phyloP scores from a whole-genome alignment of 1,284 basidiomycete species.

The Heterobasidion irregulare region DNA sequence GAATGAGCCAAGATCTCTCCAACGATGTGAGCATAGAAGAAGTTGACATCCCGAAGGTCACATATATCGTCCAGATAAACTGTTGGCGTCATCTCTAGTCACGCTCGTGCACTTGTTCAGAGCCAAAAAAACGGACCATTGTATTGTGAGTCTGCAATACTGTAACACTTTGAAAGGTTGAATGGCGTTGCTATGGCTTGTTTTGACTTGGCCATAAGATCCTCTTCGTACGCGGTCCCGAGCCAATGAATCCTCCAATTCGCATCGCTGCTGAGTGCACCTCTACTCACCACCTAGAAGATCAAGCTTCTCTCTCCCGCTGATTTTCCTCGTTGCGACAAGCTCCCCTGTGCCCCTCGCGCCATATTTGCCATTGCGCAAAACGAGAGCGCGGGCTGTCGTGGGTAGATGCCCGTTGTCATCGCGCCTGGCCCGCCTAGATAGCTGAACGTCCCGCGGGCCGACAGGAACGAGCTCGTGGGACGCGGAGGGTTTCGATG shows the following conservation, averaged over 20 bases:
- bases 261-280: background rate
- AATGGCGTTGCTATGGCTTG: conserved; percentile 55
- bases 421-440: conserved; percentile 27
- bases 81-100: conserved; percentile 27
- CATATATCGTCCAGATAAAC: conserved; percentile 50
- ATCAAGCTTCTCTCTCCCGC: conserved; percentile 70
- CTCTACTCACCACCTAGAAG: conserved; percentile 55
- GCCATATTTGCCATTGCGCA: conserved; percentile 68
- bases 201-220: conserved; percentile 47
- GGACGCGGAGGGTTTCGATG: conserved; percentile 19
- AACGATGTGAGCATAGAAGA: conserved; percentile 47
- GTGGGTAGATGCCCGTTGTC: conserved; percentile 46
- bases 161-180: conserved; percentile 50
- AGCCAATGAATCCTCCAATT: conserved; percentile 8
- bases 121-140: conserved; percentile 36
- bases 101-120: background rate
- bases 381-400: conserved; percentile 59
- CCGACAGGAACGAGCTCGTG: conserved; percentile 47
- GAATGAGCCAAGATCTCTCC: conserved; percentile 45
- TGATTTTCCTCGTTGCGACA: conserved; percentile 45
- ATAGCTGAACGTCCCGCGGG: conserved; percentile 38
- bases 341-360: conserved; percentile 63
- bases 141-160: conserved; percentile 62
- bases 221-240: conserved; percentile 36
- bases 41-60: conserved; percentile 50